Evolutionary conservation across 495 filamentous ascomycete species (phyloP), one percentile per base, ranked within the genome.

Genomic region (Rhypophila decipiens): DNA sequence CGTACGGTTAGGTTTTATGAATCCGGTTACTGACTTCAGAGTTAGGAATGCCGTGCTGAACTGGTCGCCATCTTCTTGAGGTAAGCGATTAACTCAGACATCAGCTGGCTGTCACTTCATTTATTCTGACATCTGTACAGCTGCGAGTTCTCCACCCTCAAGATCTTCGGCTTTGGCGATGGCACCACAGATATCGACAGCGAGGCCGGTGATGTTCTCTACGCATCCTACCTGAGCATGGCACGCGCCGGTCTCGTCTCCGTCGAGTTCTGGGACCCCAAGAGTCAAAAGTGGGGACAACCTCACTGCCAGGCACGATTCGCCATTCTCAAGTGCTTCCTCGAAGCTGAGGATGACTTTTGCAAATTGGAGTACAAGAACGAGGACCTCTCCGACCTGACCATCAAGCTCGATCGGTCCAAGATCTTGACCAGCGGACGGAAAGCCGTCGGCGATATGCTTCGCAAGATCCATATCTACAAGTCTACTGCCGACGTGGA

Each of bases 301-400:
- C 81, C 88, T 21, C 91, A 98, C 58, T 94, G 88, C 74, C 90
- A 96, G 69, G 93, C 93, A 3, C 85, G 93, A 13, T 96, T 90
- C 68, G 85, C 82, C 50, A 98, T 97, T 59, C 68, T 98, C 29
- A 71, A 74, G 51, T 85, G 83, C 24, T 96, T 97, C 81, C 76
- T 96, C n/a, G 73, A 78, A 29, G 89, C 89, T 2, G 88, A 84
- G 4, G 76, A 84, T 44, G 79, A 83, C 47, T 96, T 98, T 60
- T 86, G 87, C 71, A 80, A 81, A 53, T 76, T 98, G 21, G 75
- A 83, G 3, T 83, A 87, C 58, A 79, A 69, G 24, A 79, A 83
- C 44, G 79, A 84, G 13, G 88, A 95, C 60, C 76, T 95, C 1
- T 83, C 79, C 0, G 89, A 95, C 60, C 70, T 96, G 15, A 81